phyloP scores from a whole-genome alignment of 495 filamentous ascomycete species.

The Xylaria castorea region DNA sequence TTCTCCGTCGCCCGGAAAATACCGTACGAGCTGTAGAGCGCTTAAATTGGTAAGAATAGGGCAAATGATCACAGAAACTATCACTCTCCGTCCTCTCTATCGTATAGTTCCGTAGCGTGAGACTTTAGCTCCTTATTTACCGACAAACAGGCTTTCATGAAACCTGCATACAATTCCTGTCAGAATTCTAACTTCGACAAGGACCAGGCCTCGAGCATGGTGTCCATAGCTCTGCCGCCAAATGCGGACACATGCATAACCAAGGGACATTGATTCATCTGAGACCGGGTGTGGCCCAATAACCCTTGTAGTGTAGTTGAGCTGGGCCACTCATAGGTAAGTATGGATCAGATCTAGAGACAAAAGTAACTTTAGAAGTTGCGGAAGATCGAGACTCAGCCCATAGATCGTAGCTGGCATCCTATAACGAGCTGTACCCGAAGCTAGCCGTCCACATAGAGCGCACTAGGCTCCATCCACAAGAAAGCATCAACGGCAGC shows the following conservation, averaged over 20 bases:
- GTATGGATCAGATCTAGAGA: neutral
- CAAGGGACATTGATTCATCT: neutral
- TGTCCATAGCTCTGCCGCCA: neutral
- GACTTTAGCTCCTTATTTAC: neutral
- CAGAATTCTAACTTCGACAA: neutral
- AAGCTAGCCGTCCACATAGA: neutral
- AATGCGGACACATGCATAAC: neutral
- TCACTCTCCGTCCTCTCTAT: neutral
- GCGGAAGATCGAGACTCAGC: neutral
- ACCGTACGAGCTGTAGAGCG: neutral
- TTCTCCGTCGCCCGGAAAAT: neutral
- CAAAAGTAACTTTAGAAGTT: neutral
- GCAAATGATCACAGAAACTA: neutral
- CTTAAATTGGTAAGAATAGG: neutral
- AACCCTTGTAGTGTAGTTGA: neutral
- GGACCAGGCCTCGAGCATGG: neutral
- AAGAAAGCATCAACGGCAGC: neutral
- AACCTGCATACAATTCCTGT: neutral
- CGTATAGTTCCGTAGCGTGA: neutral
- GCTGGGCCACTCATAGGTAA: neutral
- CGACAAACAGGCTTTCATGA: neutral
- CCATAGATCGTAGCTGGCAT: neutral
- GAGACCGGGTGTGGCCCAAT: neutral
- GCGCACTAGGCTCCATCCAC: neutral
- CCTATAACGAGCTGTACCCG: neutral